Evolutionary conservation across 345 rosid species (phyloP), one percentile per base, ranked within the genome.

Genomic region (Bruguiera sexangula): DNA sequence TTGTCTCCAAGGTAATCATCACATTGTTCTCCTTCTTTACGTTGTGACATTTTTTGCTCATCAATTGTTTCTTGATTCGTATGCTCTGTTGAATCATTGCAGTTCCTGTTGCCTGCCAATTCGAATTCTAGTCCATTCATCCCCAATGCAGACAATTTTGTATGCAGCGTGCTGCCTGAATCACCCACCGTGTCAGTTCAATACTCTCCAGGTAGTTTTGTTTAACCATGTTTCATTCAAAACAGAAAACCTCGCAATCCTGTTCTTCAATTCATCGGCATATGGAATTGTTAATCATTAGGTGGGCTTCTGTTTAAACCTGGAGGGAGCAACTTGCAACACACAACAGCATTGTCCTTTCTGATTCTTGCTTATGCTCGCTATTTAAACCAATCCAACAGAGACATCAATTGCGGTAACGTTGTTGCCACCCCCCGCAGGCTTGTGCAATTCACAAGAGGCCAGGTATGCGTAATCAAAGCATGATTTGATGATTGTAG

Each of bases 81-180:
- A 43, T 43, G 50, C 16, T 13, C 18, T 43, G 18, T 3, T 3
- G 43, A 11, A 15, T 13, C 50, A 11, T 43, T 0, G 37, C 74
- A 80, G 89, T 26, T 63, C 55, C 26, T 86, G 53, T 13, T 37
- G 71, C 67, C 60, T 4, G 48, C 30, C 34, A 22, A 53, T 55
- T 20, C 78, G 2, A 39, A 68, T 53, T 8, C 34, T 8, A 15
- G 37, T 52, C 79, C 76, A 24, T 80, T 80, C 67, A 13, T 77
- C 37, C 63, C 65, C 1, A 32, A 69, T 7, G 88, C 89, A 1
- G 74, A 88, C 73, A 77, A 76, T 68, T 77, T 79, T 30, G 73
- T 80, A 0, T 85, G 90, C 2, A 58, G 83, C 4, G 29, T 83
- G 29, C 68, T 88, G 73, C 89, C 89, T 6, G 90, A 88, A 53